These are phyloP conservation scores for Jacaranda copaia DNA, from an alignment of 257 asterid genomes.

Conservation along the genomic window DNA sequence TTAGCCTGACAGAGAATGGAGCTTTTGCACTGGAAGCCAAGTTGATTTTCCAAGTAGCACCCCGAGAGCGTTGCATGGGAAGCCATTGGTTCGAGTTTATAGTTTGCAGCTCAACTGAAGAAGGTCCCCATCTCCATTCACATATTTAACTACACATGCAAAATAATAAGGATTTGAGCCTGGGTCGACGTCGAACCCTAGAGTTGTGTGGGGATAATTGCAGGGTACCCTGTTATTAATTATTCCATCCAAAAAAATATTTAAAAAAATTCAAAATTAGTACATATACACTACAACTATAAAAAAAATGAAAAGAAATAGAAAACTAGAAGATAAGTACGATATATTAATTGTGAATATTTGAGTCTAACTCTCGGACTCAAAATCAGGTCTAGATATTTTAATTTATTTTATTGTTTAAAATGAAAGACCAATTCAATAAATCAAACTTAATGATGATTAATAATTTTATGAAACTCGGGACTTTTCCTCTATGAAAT, in stretches of 20 bases:
- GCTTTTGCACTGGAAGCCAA: not conserved
- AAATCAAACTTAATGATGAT: too few relatives aligned
- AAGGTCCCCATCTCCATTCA: constrained; percentile 43
- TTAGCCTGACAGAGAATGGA: constrained; percentile 42
- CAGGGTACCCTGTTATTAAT: constrained; percentile 24
- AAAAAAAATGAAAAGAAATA: too few relatives aligned
- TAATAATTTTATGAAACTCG: too few relatives aligned
- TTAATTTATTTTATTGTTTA: too few relatives aligned
- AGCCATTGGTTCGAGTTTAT: constrained; percentile 18
- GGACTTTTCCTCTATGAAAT: too few relatives aligned
- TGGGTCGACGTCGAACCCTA: constrained; percentile 24
- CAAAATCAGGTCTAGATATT: too few relatives aligned
- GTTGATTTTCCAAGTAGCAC: constrained; percentile 29
- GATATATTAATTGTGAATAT: too few relatives aligned
- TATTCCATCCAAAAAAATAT: not conserved
- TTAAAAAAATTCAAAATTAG: not conserved
- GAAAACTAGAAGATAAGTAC: too few relatives aligned
- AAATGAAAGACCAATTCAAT: too few relatives aligned
- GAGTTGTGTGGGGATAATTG: constrained; percentile 1
- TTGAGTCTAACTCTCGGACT: too few relatives aligned
- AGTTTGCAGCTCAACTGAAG: constrained; percentile 22
- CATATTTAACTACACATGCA: constrained; percentile 15
- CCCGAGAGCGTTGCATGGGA: constrained; percentile 36
- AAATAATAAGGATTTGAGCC: constrained; percentile 38
- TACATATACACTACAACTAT: too few relatives aligned